These are phyloP conservation scores for Chalciporus piperatus DNA, from an alignment of 768 basidiomycete genomes.

Conservation along the genomic window DNA sequence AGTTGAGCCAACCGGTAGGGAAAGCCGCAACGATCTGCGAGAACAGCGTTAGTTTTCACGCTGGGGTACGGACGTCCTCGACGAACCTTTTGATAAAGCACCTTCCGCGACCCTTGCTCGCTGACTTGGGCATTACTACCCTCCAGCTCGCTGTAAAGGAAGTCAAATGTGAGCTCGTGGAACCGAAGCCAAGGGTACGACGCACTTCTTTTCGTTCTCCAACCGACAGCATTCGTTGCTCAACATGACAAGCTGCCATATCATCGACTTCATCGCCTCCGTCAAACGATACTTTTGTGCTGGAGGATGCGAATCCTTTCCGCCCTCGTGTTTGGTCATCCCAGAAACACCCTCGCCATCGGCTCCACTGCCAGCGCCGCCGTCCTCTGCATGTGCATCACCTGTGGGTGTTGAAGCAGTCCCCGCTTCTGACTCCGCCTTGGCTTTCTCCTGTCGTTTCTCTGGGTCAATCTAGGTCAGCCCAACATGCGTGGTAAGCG, in stretches of 20 bases:
- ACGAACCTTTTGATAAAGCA: slow-evolving; percentile 72
- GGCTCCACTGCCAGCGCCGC: slow-evolving; percentile 22
- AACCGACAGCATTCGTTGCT: slow-evolving; percentile 80
- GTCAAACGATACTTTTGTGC: slow-evolving; percentile 76
- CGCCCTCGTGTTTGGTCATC: slow-evolving; percentile 26
- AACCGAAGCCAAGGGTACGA: neutral
- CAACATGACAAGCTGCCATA: slow-evolving; percentile 78
- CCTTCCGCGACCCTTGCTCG: slow-evolving; percentile 78
- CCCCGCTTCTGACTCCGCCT: slow-evolving; percentile 33
- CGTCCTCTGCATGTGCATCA: slow-evolving; percentile 31
- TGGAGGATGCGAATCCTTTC: slow-evolving; percentile 56
- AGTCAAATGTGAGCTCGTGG: neutral
- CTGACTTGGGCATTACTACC: slow-evolving; percentile 69
- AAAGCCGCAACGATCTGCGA: slow-evolving; percentile 72
- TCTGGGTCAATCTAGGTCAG: slow-evolving; percentile 30
- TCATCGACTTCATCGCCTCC: slow-evolving; percentile 72
- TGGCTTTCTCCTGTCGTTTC: slow-evolving; percentile 56
- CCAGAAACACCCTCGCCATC: slow-evolving; percentile 24
- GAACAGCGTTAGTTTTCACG: neutral
- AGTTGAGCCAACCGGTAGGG: slow-evolving; percentile 82
- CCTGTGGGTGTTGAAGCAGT: slow-evolving; percentile 30
- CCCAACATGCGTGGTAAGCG: neutral
- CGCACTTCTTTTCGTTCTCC: slow-evolving; percentile 63
- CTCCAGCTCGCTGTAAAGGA: slow-evolving; percentile 49
- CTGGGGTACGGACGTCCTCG: neutral